phyloP scores from a whole-genome alignment of 805 yeast genomes.

The Yamadazyma tumulicola region DNA sequence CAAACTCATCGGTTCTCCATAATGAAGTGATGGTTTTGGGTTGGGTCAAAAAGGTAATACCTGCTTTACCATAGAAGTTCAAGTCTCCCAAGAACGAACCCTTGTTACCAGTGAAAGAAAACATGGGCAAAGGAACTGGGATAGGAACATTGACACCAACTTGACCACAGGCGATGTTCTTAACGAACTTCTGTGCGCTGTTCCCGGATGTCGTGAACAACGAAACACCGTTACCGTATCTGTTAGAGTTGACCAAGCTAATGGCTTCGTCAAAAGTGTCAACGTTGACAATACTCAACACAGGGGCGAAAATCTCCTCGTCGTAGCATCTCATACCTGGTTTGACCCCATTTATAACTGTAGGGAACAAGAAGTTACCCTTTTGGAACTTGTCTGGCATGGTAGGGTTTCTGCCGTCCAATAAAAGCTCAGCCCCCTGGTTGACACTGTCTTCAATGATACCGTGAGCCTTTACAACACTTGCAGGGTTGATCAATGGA shows the following conservation, averaged over 20 bases:
- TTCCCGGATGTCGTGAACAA: constrained; percentile 69
- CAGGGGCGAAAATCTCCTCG: constrained; percentile 77
- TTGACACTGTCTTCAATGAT: constrained; percentile 54
- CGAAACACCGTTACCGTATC: constrained; percentile 70
- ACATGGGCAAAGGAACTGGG: constrained; percentile 80
- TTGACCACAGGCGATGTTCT: constrained; percentile 68
- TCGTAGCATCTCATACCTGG: constrained; percentile 72
- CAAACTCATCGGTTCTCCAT: constrained; percentile 56
- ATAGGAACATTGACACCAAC: constrained; percentile 78
- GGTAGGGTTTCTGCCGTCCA: constrained; percentile 58
- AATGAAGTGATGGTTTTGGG: constrained; percentile 69
- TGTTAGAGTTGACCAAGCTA: constrained; percentile 52
- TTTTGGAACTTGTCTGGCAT: constrained; percentile 29
- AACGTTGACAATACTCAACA: constrained; percentile 56
- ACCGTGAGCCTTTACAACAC: constrained; percentile 51
- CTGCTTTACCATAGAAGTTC: constrained; percentile 78
- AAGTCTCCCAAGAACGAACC: constrained; percentile 75
- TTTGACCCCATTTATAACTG: constrained; percentile 56
- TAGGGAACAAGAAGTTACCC: constrained; percentile 74
- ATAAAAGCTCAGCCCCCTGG: constrained; percentile 58
- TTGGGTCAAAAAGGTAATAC: constrained; percentile 67
- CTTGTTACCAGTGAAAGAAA: constrained; percentile 74
- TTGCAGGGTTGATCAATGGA: constrained; percentile 64
- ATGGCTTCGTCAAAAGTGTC: constrained; percentile 69
- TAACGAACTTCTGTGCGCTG: constrained; percentile 66